Evolutionary conservation across 768 basidiomycete species (phyloP).

Genomic region (Tulasnella sp.): DNA sequence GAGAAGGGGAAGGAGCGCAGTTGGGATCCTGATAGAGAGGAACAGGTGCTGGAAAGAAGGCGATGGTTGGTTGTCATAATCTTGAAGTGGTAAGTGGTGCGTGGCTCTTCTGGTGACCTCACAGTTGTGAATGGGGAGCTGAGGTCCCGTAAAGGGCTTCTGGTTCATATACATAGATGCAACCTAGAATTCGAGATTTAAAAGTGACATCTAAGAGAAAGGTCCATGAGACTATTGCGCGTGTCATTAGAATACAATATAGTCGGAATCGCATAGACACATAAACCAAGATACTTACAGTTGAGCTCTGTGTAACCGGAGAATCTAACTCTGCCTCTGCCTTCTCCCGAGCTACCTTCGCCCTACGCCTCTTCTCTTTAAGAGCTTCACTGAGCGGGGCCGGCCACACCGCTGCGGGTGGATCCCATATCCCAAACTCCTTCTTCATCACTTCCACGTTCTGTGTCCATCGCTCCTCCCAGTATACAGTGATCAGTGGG

Average conservation of each 20-base stretch:
- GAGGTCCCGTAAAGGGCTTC: too few species aligned
- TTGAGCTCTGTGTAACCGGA: too few species aligned
- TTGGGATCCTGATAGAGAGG: not conserved
- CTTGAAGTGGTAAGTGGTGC: not conserved
- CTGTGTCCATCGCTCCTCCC: conserved; percentile 91
- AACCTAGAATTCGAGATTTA: too few species aligned
- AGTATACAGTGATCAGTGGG: conserved; percentile 82
- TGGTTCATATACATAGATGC: too few species aligned
- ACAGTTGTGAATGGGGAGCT: too few species aligned
- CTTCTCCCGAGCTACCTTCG: conserved; percentile 11
- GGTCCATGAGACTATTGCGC: not conserved
- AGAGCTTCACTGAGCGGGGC: conserved; percentile 54
- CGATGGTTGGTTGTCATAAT: not conserved
- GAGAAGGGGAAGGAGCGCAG: not conserved
- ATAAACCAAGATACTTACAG: too few species aligned
- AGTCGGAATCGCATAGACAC: not conserved
- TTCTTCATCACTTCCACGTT: conserved; percentile 69
- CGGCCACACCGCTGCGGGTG: conserved; percentile 63
- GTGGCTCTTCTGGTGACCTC: not conserved
- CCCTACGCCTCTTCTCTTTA: conserved; percentile 31
- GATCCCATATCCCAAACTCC: conserved; percentile 77
- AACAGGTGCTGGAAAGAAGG: not conserved
- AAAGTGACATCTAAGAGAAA: not conserved
- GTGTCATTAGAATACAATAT: too few species aligned
- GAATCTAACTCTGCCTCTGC: not conserved